These are phyloP conservation scores for Scedosporium apiospermum DNA, from an alignment of 2,329 filamentous ascomycete genomes.

Conservation along the genomic window DNA sequence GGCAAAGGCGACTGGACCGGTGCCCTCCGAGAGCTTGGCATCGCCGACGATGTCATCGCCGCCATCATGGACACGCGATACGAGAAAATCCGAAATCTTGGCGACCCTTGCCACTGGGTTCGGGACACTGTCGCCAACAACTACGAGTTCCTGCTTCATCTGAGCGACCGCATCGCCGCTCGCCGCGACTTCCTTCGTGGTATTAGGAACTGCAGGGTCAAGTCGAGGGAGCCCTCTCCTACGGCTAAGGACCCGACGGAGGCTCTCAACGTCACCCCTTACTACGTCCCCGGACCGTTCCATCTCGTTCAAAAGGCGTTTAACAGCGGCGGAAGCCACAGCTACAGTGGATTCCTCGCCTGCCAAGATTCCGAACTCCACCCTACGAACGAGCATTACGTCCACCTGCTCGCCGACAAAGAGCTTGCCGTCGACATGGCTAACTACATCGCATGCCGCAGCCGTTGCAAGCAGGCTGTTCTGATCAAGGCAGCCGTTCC, in stretches of 20 bases:
- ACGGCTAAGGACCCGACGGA: neutral
- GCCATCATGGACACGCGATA: slow-evolving; percentile 5
- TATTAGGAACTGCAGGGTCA: neutral
- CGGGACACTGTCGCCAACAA: slow-evolving; percentile 3
- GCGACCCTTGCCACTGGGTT: slow-evolving; percentile 2
- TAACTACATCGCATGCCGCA: neutral
- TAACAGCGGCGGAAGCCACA: neutral
- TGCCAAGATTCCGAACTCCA: slow-evolving; percentile 1
- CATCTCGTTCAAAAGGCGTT: neutral
- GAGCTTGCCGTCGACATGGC: neutral
- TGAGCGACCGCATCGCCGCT: neutral
- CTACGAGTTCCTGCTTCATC: slow-evolving; percentile 3
- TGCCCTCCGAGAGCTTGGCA: neutral
- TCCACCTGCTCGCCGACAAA: slow-evolving; percentile 3
- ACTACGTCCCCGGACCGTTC: neutral
- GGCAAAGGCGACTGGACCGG: neutral
- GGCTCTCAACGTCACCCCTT: neutral
- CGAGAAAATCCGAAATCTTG: slow-evolving; percentile 1
- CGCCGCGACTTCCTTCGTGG: neutral
- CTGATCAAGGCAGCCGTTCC: neutral
- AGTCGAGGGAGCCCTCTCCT: neutral
- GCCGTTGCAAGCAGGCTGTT: slow-evolving; percentile 3
- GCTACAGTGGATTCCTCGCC: neutral
- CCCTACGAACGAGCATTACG: slow-evolving; percentile 2
- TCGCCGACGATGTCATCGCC: neutral